These are phyloP conservation scores for Tuber magnatum DNA, from an alignment of 495 filamentous ascomycete species.

Conservation along the genomic window DNA sequence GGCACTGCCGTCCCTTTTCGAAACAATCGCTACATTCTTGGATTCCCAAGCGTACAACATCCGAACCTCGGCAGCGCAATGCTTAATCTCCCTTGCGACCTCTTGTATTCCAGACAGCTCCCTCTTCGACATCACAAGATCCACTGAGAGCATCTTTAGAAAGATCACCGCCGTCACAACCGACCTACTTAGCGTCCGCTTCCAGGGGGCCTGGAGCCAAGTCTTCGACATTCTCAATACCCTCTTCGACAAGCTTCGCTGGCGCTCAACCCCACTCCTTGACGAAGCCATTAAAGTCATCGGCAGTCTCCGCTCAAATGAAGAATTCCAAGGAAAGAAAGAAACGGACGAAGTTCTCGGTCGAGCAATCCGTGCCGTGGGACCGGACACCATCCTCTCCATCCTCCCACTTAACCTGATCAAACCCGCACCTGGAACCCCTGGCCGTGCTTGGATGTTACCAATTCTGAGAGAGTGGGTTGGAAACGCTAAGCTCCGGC, in stretches of 20 bases:
- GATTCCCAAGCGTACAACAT: slow-evolving; percentile 84
- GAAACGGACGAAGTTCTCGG: slow-evolving; percentile 85
- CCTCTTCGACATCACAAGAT: slow-evolving; percentile 76
- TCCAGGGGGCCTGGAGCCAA: slow-evolving; percentile 90
- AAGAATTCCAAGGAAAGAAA: slow-evolving; percentile 87
- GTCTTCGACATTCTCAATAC: slow-evolving; percentile 85
- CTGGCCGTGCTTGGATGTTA: slow-evolving; percentile 88
- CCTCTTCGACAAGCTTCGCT: slow-evolving; percentile 77
- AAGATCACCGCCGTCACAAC: slow-evolving; percentile 61
- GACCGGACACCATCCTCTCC: slow-evolving; percentile 68
- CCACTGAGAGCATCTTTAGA: slow-evolving; percentile 76
- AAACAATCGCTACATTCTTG: slow-evolving; percentile 67
- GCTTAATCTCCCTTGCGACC: slow-evolving; percentile 80
- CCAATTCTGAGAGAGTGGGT: slow-evolving; percentile 80
- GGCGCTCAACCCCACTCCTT: slow-evolving; percentile 72
- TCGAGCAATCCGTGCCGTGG: slow-evolving; percentile 78
- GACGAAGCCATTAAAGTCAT: slow-evolving; percentile 64
- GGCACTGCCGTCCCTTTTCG: slow-evolving; percentile 74
- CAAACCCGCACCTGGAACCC: slow-evolving; percentile 64
- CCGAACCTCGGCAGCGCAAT: slow-evolving; percentile 85
- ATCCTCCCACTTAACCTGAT: slow-evolving; percentile 79
- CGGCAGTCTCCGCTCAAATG: slow-evolving; percentile 80
- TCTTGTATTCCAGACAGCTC: slow-evolving; percentile 76
- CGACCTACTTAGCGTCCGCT: slow-evolving; percentile 75
- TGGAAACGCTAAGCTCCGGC: slow-evolving; percentile 70